Base-by-base conservation (phyloP, 805 yeast species). In the Lachancea waltii region DNA sequence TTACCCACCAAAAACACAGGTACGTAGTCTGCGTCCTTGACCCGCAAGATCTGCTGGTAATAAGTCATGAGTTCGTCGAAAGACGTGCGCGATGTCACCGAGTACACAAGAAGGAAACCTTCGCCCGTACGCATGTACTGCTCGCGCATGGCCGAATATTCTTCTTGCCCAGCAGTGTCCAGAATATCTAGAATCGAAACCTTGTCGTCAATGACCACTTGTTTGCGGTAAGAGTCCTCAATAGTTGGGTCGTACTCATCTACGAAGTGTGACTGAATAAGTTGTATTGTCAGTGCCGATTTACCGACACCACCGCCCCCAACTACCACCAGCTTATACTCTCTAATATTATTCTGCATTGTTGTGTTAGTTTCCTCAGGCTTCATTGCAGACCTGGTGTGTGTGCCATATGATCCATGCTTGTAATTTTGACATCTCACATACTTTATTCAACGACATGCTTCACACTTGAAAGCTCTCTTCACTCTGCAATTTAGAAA, bases 241-340 rank as follows among this genome's bases (percentile, higher is more conserved):
- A 92, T 92, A 8, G 98, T 92, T 7, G 98, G 98, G 64, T 92
- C 98, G 56, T 92, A 92, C 60, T 92, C 98, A 61, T 89, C 96
- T 22, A 90, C 95, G 57, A 92, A 92, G 54, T 89, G 96, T 24
- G 87, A 77, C 62, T 90, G 97, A 39, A 92, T 87, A 55, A 92
- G 73, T 63, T 92, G 95, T 48, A 92, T 92, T 19, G 98, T 92
- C 46, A 92, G 68, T 5, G 98, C 97, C 17, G 95, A 82, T 63
- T 92, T 92, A 65, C 98, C 98, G 40, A 92, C 98, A 65, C 96
- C 97, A 58, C 97, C 97, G 27, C 97, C 97, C 40, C 97, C 98
- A 40, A 90, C 96, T 31, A 90, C 97, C 4, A 92, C 98, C 43
- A 92, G 66, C 59, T 94, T 87, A 61, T 80, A 90, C 63, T 89